phyloP scores from a whole-genome alignment of 164 flowering plant genomes.

The Taxillus chinensis region DNA sequence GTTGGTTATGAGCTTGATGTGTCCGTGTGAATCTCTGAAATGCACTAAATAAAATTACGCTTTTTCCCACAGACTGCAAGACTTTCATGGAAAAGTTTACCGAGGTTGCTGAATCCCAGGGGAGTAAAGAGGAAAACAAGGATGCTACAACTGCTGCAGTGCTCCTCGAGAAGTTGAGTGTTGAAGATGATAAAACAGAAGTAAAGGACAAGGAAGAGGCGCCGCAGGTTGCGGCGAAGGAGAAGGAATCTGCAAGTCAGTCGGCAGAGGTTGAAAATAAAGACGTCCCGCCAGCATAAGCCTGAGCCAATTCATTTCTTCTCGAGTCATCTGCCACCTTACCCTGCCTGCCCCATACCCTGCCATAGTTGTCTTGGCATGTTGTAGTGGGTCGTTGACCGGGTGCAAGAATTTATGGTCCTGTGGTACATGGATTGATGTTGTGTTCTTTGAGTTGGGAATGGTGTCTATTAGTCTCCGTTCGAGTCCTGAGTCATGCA shows the following conservation, averaged over 20 bases:
- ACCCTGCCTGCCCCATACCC: no score
- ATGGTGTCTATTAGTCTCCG: no score
- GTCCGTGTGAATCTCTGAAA: no score
- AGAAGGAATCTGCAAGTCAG: conserved; percentile 8
- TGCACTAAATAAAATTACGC: not conserved
- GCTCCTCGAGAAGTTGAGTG: conserved; percentile 43
- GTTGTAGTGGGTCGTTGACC: no score
- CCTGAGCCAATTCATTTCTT: no score
- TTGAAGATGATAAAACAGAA: conserved; percentile 31
- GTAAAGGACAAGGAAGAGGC: conserved; percentile 21
- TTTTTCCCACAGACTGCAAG: conserved; percentile 30
- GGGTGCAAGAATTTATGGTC: no score
- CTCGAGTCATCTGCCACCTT: no score
- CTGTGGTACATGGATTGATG: no score
- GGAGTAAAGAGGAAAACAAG: conserved; percentile 24
- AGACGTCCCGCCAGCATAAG: conserved; percentile 11
- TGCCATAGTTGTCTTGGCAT: no score
- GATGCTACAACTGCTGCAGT: conserved; percentile 39
- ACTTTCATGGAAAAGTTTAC: conserved; percentile 39
- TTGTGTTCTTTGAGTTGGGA: no score
- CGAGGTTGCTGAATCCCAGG: conserved; percentile 42
- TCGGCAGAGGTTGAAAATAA: conserved; percentile 13
- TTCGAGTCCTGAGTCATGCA: no score
- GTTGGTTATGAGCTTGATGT: no score
- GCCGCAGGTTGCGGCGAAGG: conserved; percentile 10